Percentiles rank a stretch among this genome's conserved stretches.
Conservation (phyloP, 78 protist genomes). For the Protostelium mycophagum region DNA sequence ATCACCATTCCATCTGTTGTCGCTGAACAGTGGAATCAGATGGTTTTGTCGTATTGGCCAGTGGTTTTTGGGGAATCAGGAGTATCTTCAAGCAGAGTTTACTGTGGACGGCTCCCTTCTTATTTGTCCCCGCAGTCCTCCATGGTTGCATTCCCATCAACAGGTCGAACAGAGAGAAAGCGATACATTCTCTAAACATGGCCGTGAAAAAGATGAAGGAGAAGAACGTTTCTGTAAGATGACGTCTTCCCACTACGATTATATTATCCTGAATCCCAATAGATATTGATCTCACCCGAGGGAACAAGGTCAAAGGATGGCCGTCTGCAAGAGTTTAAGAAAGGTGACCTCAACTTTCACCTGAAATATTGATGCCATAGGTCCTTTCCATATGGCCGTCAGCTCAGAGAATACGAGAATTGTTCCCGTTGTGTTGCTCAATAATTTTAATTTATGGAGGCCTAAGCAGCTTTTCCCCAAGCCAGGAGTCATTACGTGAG, state of each 20-base stretch:
- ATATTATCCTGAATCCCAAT: not conserved
- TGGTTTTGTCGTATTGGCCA: not conserved
- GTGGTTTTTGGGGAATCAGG: not conserved
- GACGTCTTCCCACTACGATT: not conserved
- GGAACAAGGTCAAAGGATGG: slow-evolving; percentile 61
- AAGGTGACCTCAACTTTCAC: slow-evolving; percentile 15
- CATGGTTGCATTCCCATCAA: not conserved
- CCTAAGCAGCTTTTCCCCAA: not conserved
- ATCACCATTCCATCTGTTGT: not conserved
- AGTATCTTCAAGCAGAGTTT: not conserved
- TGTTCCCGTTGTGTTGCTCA: not conserved
- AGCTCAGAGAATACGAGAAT: not conserved
- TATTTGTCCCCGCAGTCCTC: not conserved
- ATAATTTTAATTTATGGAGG: not conserved
- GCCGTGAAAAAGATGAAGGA: not conserved
- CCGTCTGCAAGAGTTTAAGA: slow-evolving; percentile 30
- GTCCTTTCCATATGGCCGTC: slow-evolving; percentile 44
- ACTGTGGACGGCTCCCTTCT: not conserved
- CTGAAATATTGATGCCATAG: not conserved
- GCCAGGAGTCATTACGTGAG: not conserved
- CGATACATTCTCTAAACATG: not conserved
- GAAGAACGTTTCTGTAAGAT: not conserved
- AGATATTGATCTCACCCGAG: slow-evolving; percentile 35
- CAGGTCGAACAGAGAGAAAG: not conserved
- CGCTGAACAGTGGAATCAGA: not conserved